Evolutionary conservation across 345 rosid genomes (phyloP).

Genomic region (Erucastrum elatum): DNA sequence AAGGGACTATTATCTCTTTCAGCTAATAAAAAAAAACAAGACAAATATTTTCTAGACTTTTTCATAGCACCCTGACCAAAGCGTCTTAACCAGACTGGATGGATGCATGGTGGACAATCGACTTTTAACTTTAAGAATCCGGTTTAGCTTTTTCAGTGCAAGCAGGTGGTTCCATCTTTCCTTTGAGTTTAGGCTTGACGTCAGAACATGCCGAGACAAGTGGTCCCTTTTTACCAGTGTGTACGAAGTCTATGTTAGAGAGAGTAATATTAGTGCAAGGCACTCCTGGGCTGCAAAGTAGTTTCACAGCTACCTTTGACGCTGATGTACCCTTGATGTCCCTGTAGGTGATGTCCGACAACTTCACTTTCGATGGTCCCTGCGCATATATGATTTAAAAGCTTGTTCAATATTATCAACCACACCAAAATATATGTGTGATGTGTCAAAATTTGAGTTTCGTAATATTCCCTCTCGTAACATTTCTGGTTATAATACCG

Average conservation of each 20-base stretch:
- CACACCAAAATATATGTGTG: not conserved
- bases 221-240: constrained; percentile 37
- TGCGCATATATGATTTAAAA: not conserved
- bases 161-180: constrained; percentile 18
- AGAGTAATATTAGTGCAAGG: constrained; percentile 46
- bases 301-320: constrained; percentile 41
- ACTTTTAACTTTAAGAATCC: not conserved
- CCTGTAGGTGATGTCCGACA: constrained; percentile 49
- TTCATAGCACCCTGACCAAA: constrained; percentile 6
- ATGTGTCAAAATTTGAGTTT: not conserved
- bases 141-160: constrained; percentile 25
- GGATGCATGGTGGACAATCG: not conserved
- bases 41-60: not conserved
- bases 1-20: constrained; percentile 8
- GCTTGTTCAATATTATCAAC: not conserved
- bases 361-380: constrained; percentile 43
- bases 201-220: constrained; percentile 43
- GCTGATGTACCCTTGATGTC: constrained; percentile 53
- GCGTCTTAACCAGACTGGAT: not conserved
- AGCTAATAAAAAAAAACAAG: not conserved
- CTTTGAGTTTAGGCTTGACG: constrained; percentile 37
- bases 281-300: constrained; percentile 46
- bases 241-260: constrained; percentile 43
- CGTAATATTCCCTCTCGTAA: not conserved
- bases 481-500: not conserved